Base-by-base conservation (phyloP, 345 rosid genomes). In the Reutealis trisperma region DNA sequence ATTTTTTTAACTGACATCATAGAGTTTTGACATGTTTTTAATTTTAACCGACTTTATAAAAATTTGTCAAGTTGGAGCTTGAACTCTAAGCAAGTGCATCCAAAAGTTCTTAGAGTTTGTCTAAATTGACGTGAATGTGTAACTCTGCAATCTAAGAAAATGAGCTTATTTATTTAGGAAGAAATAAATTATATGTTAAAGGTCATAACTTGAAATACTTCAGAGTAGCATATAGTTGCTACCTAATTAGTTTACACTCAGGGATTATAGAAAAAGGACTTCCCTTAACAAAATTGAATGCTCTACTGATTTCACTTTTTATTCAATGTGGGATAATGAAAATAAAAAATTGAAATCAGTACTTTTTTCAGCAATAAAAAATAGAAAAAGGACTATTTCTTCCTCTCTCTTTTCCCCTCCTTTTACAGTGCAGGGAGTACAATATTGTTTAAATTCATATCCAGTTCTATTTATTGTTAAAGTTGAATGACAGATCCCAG, bases 401-500 rank as follows among this genome's bases (percentile, higher is more conserved):
- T 15, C 21, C 16, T 3, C 1, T 44, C 21, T 6, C n/a, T 5
- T 47, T 24, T 49, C 14, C 10, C 32, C 57, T 11, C 27, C 21
- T 44, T 52, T 63, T 13, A 49, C 41, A 45, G 27, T 55, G 6
- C 25, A 32, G 51, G 63, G 24, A 25, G 11, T 32, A 64, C 15
- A 59, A 34, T 42, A 27, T 62, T 19, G 13, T n/a, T 58, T 76
- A 24, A 62, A 16, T 30, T 63, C 21, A 30, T 27, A 37, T n/a
- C 60, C 27, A 2, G 10, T 57, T 47, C 41, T 57, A 57, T 72
- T 68, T 24, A 67, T 67, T 32, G 57, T 21, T 30, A 34, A 57
- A 27, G 16, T 75, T 70, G 21, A 21, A 22, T 70, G 68, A 75
- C 84, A 96, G 99, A 94, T 96, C 85, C 98, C 99, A 75, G 85